phyloP scores from a whole-genome alignment of 345 rosid species.

The Eutrema japonicum region DNA sequence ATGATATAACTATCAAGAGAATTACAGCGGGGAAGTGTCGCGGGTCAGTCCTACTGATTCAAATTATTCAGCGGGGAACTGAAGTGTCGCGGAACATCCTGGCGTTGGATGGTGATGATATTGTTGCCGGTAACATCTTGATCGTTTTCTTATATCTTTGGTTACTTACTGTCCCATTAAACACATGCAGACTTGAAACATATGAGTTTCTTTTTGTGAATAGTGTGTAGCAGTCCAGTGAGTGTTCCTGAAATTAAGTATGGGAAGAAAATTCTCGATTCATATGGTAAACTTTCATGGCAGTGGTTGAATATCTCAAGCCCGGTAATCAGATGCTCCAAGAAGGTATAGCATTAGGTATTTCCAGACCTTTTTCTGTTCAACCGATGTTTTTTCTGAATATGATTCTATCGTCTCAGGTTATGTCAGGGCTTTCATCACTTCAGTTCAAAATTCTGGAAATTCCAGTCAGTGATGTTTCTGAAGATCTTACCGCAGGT shows the following conservation, averaged over 20 bases:
- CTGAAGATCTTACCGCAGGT: constrained; percentile 58
- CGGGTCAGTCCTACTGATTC: too few species aligned
- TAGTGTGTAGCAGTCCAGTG: constrained; percentile 74
- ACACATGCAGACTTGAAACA: not conserved
- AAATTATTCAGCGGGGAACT: too few species aligned
- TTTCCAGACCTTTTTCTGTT: too few species aligned
- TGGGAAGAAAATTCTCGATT: constrained; percentile 50
- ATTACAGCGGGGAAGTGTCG: too few species aligned
- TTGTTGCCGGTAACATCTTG: constrained; percentile 62
- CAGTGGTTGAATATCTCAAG: constrained; percentile 54
- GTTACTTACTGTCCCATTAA: not conserved
- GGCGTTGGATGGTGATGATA: not conserved
- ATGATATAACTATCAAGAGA: too few species aligned
- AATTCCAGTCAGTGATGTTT: constrained; percentile 60
- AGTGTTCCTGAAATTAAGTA: constrained; percentile 66
- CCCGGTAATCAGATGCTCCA: too few species aligned
- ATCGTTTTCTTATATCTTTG: not conserved
- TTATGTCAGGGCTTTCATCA: too few species aligned
- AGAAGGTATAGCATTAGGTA: too few species aligned
- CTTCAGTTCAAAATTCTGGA: constrained; percentile 39
- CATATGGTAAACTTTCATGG: constrained; percentile 48
- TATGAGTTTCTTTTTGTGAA: constrained; percentile 14
- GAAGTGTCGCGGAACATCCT: too few species aligned
- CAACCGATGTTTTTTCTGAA: not conserved
- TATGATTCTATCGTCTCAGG: too few species aligned